phyloP scores from a whole-genome alignment of 257 asterid genomes.

The Capsicum chinense region DNA sequence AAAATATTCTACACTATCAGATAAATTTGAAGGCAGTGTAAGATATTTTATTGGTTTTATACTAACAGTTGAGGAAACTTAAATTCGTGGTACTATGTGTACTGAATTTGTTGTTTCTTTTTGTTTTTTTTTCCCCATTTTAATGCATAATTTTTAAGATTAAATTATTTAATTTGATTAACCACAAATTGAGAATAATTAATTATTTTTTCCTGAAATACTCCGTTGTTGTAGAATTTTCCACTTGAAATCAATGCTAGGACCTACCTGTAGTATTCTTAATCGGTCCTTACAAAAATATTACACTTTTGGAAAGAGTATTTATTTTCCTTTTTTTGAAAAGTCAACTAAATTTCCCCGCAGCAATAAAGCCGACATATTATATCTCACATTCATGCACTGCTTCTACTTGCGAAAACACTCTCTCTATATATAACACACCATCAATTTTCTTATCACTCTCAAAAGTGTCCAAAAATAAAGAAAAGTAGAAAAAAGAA shows the following conservation, averaged over 20 bases:
- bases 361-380: too few species aligned
- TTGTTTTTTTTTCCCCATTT: neutral
- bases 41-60: too few species aligned
- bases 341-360: neutral
- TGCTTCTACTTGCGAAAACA: neutral
- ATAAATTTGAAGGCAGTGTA: too few species aligned
- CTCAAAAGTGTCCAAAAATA: neutral
- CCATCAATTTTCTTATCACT: neutral
- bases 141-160: neutral
- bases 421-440: neutral
- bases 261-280: neutral
- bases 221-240: neutral
- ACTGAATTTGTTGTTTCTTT: too few species aligned
- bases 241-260: neutral
- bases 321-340: neutral
- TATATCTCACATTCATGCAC: neutral
- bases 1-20: too few species aligned
- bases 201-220: neutral
- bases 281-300: neutral
- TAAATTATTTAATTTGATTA: neutral
- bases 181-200: neutral
- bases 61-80: too few species aligned
- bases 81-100: too few species aligned
- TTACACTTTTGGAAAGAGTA: neutral
- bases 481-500: neutral